Base-by-base conservation (phyloP, 2,329 filamentous ascomycete species). In the Periconia sp. region DNA sequence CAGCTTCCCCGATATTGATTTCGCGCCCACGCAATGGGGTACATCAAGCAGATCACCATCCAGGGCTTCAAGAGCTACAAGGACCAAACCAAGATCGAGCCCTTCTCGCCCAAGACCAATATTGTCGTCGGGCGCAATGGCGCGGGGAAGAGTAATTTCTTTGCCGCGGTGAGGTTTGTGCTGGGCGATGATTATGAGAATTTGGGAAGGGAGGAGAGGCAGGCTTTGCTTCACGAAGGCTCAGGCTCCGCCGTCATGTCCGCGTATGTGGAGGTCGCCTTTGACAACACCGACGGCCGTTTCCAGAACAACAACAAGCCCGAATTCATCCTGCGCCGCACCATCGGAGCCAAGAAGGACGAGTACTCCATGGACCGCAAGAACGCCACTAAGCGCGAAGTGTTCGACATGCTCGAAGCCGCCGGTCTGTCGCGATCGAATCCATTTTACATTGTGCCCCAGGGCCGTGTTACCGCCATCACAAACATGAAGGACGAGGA, bases 31-130 rank as follows among this genome's bases (percentile, higher is more conserved):
- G 55, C 52, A 18, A 73, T 73, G 70, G 69, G 69, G 33, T 94
- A 95, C 81, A 97, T 99, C 84, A 99, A 99, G 77, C 94, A 99
- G 81, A 97, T 97, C 76, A 97, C 97, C 76, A 97, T 99, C 73
- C 94, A 99, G 77, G 94, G 94, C 86, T 99, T 99, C 80, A 99
- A 99, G 80, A 97, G 92, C 83, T 99, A 99, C 85, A 99, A 99
- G 82, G 93, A 99, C 72, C 95, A 99, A 76, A 97, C 92, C 49
- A 91, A 97, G 74, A 97, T 97, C 73, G 94, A 99, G 73, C 93
- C 93, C 56, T 99, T 99, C 77, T 97, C 93, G 43, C 88, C 93
- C 49, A 95, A 95, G 69, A 94, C 93, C 69, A 99, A 99, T 80
- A 92, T 99, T 64, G 96, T 99, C 68, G 94, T 99, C 69, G 94